Evolutionary conservation across 441 rosid species (phyloP), one percentile per base, ranked within the genome.

Genomic region (Pelargonium australe): DNA sequence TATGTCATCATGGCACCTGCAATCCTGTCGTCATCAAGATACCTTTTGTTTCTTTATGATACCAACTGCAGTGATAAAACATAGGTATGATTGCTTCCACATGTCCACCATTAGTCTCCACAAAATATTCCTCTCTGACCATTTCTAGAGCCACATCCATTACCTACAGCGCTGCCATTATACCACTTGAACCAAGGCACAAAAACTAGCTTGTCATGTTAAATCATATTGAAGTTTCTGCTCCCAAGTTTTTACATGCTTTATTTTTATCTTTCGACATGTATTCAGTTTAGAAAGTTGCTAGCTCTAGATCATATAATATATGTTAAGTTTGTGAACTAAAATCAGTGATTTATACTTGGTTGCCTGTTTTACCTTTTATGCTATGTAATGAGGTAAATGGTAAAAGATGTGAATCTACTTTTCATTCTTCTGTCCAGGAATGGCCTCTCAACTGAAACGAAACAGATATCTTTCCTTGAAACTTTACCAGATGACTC

Each of bases 401-500:
- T 2, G 13, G 34, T 20, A 31, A 31, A 31, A 31, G 37, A 20
- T 58, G n/a, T 58, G 63, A 58, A 61, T 37, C 37, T 61, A 61
- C 11, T 61, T 23, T 61, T 7, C 64, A 20, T 47, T 19, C 19
- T 67, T 66, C 63, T 70, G 75, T 78, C 76, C 89, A 90, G 99
- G 86, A 95, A 92, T 84, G 99, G 99, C 58, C 79, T 95, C 77
- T 68, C 95, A 4, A 80, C 68, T 58, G 96, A 90, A 85, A 63
- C 82, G 72, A 73, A 64, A 92, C 64, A 90, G 75, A 76, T 83
- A 49, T 82, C 95, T 55, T 87, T 82, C 72, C 94, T 97, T 73
- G 99, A 95, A 80, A 95, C 88, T 93, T 88, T 92, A 90, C 87
- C 92, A 4, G 99, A 95, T 77, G 98, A 95, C 80, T 84, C 77